Conservation (phyloP, 768 basidiomycete genomes). For the Pleurotus eryngii region DNA sequence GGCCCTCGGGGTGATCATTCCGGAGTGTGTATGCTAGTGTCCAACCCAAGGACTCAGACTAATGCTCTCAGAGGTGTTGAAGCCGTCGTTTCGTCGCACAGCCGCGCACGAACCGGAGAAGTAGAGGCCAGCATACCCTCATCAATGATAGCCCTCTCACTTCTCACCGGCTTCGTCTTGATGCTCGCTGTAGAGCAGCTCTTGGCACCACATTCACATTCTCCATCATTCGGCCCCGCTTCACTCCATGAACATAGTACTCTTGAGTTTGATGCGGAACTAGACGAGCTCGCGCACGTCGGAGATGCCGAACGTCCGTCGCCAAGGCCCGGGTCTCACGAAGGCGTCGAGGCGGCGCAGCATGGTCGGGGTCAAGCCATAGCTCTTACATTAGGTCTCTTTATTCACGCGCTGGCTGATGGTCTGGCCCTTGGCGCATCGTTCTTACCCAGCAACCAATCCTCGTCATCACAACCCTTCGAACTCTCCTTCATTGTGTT, state of each 20-base stretch:
- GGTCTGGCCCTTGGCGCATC: conserved; percentile 90
- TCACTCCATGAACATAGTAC: conserved; percentile 17
- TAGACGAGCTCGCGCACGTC: conserved; percentile 53
- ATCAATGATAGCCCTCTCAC: conserved; percentile 55
- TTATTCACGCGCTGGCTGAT: conserved; percentile 87
- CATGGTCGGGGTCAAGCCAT: conserved; percentile 37
- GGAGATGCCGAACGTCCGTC: conserved; percentile 24
- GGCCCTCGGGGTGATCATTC: conserved; percentile 87
- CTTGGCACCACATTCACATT: conserved; percentile 47
- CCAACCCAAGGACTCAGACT: background rate
- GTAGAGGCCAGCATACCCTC: conserved; percentile 40
- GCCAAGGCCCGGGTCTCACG: conserved; percentile 12
- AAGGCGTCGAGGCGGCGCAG: conserved; percentile 9
- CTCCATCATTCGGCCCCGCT: conserved; percentile 25
- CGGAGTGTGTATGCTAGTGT: conserved; percentile 62
- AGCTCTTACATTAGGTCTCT: conserved; percentile 79
- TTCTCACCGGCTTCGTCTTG: conserved; percentile 58
- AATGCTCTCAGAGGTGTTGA: conserved; percentile 64
- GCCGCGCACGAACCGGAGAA: background rate
- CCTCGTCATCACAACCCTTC: conserved; percentile 26
- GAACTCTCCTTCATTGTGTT: conserved; percentile 82
- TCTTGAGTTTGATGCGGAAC: conserved; percentile 54
- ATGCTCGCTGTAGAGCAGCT: conserved; percentile 73
- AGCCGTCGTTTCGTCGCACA: conserved; percentile 38
- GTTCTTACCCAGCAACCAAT: conserved; percentile 30